A percentile compares a stretch with the other conserved stretches of the same genome.
phyloP scores from a whole-genome alignment of 805 yeast genomes.

The Ogataea minuta region DNA sequence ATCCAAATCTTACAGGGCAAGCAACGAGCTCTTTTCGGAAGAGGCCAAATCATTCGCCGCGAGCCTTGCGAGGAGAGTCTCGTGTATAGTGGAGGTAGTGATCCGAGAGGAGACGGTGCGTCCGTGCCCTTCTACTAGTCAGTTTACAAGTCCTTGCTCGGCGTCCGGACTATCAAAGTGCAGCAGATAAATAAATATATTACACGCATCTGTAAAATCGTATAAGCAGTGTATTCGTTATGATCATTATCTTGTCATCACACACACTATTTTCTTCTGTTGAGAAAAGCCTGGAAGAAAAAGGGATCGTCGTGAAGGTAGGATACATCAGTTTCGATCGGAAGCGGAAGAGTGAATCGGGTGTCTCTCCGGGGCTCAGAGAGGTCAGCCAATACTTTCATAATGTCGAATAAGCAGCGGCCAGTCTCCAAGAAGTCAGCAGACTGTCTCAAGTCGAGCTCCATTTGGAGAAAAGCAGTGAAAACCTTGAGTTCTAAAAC shows the following conservation, averaged over 20 bases:
- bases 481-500: slow-evolving; percentile 1
- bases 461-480: neutral
- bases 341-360: neutral
- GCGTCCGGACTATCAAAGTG: too few species aligned
- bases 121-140: slow-evolving; percentile 48
- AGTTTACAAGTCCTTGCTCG: neutral
- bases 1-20: slow-evolving; percentile 43
- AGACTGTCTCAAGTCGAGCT: neutral
- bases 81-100: slow-evolving; percentile 70
- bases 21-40: slow-evolving; percentile 44
- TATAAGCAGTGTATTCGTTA: too few species aligned
- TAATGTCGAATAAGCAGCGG: neutral
- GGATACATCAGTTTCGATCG: slow-evolving; percentile 7
- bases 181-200: neutral
- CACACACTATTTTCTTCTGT: neutral
- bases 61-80: slow-evolving; percentile 32
- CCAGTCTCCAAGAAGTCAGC: slow-evolving; percentile 5
- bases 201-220: neutral
- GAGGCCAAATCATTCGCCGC: slow-evolving; percentile 71
- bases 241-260: too few species aligned
- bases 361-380: neutral
- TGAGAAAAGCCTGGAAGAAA: slow-evolving; percentile 4
- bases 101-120: slow-evolving; percentile 83
- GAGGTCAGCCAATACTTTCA: slow-evolving; percentile 1
- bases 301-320: slow-evolving; percentile 8